Percentiles rank a stretch among this genome's conserved stretches.
Conservation (phyloP, 768 basidiomycete genomes). For the Albatrellus ellisii region DNA sequence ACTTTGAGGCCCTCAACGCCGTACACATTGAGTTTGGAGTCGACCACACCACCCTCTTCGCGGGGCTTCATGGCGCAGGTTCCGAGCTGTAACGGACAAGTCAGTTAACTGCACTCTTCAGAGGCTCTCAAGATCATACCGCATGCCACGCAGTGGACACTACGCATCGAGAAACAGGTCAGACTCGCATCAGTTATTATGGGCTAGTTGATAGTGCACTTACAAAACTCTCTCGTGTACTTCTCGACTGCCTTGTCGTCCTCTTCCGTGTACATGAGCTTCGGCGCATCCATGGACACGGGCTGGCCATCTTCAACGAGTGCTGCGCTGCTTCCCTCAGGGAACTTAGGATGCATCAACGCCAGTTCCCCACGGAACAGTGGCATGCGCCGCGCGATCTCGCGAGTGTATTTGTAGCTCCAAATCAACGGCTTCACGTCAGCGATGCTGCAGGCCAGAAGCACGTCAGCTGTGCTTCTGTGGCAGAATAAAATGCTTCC, state of each 20-base stretch:
- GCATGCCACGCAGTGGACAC: slow-evolving; percentile 23
- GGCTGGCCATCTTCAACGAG: slow-evolving; percentile 10
- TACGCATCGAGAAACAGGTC: slow-evolving; percentile 3
- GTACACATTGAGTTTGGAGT: slow-evolving; percentile 45
- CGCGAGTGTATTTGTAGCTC: slow-evolving; percentile 42
- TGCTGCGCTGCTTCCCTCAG: slow-evolving; percentile 17
- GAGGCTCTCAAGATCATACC: slow-evolving; percentile 10
- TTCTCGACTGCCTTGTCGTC: slow-evolving; percentile 22
- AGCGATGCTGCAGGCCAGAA: slow-evolving; percentile 15
- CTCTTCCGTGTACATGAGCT: slow-evolving; percentile 19
- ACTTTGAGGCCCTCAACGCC: slow-evolving; percentile 44
- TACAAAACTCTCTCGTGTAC: slow-evolving; percentile 16
- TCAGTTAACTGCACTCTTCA: not conserved
- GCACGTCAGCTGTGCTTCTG: not conserved
- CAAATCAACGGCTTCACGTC: slow-evolving; percentile 31
- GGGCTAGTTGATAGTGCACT: no score
- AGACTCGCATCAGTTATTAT: not conserved
- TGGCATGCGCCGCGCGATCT: slow-evolving; percentile 41
- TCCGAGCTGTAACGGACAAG: slow-evolving; percentile 25
- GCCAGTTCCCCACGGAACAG: slow-evolving; percentile 23
- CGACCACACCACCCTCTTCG: slow-evolving; percentile 44
- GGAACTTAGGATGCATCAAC: slow-evolving; percentile 20
- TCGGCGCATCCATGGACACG: slow-evolving; percentile 15
- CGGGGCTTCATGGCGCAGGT: slow-evolving; percentile 57
- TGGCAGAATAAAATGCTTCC: not conserved